phyloP scores from a whole-genome alignment of 2,329 filamentous ascomycete species.

The Aspergillus persii region DNA sequence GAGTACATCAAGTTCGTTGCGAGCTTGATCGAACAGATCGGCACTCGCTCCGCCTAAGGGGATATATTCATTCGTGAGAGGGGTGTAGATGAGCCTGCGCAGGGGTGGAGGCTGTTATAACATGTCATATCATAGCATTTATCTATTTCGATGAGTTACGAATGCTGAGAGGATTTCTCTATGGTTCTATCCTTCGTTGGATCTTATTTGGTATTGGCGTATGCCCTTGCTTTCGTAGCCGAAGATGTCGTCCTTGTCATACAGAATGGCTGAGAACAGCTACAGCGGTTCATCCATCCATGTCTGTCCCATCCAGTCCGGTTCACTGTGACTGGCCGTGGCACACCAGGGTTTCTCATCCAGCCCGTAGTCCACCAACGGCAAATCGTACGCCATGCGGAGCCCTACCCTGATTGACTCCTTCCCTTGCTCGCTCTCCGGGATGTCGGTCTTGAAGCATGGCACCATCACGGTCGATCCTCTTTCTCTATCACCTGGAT shows the following conservation, averaged over 20 bases:
- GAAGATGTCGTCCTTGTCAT: neutral
- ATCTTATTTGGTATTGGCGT: too few relatives aligned
- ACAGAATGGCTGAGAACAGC: neutral
- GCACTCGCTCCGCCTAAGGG: conserved; percentile 30
- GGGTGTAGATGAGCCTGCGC: neutral
- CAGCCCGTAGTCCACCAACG: conserved; percentile 63
- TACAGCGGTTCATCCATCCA: conserved; percentile 31
- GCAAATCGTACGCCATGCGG: conserved; percentile 79
- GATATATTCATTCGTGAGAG: neutral
- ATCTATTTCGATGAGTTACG: conserved; percentile 3
- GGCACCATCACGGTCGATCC: conserved; percentile 60
- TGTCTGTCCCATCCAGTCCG: conserved; percentile 57
- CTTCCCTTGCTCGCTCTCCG: conserved; percentile 28
- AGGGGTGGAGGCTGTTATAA: neutral
- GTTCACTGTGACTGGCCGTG: conserved; percentile 52
- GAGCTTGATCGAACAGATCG: conserved; percentile 67
- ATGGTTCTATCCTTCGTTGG: too few relatives aligned
- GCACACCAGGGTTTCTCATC: conserved; percentile 76
- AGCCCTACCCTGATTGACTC: conserved; percentile 58
- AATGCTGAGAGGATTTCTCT: neutral
- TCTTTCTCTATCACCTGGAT: neutral
- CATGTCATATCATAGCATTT: neutral
- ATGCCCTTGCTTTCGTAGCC: too few relatives aligned
- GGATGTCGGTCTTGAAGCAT: conserved; percentile 63
- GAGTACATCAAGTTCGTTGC: conserved; percentile 73